Conservation (phyloP, 2,329 filamentous ascomycete species). For the Rachicladosporium sp. region DNA sequence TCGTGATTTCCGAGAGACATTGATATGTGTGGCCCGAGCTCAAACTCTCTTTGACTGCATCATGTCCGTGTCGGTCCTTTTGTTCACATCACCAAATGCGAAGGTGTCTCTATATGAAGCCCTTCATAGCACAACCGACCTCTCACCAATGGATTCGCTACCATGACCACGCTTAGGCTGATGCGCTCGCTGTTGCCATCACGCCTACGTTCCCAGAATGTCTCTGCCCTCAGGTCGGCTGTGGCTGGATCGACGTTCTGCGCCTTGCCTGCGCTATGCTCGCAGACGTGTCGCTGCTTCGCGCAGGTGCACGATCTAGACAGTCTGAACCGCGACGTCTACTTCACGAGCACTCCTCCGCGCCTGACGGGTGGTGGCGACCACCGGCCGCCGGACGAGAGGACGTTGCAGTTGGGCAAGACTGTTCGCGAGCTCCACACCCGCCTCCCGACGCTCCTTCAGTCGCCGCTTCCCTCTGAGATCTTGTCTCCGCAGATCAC, state of each 20-base stretch:
- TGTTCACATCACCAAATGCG: too few relatives aligned
- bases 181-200: slow-evolving; percentile 36
- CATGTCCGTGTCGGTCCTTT: too few relatives aligned
- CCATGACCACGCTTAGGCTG: slow-evolving; percentile 28
- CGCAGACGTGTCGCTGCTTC: slow-evolving; percentile 17
- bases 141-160: too few relatives aligned
- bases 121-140: too few relatives aligned
- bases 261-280: slow-evolving; percentile 2
- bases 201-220: slow-evolving; percentile 21
- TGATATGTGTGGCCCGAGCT: too few relatives aligned
- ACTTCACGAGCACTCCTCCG: slow-evolving; percentile 32
- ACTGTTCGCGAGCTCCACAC: slow-evolving; percentile 53
- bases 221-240: slow-evolving; percentile 1
- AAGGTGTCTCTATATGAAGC: too few relatives aligned
- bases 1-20: too few relatives aligned
- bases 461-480: slow-evolving; percentile 48
- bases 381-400: slow-evolving; percentile 42
- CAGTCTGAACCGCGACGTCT: slow-evolving; percentile 24
- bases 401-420: slow-evolving; percentile 49
- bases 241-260: neutral
- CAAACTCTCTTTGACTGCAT: too few relatives aligned
- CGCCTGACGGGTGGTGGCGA: slow-evolving; percentile 13
- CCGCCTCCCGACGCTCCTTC: slow-evolving; percentile 47
- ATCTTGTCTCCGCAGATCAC: slow-evolving; percentile 51
- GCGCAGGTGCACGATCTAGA: slow-evolving; percentile 20